Evolutionary conservation across 495 filamentous ascomycete genomes (phyloP), one percentile per base, ranked within the genome.

Genomic region (Lasiosphaeria ovina): DNA sequence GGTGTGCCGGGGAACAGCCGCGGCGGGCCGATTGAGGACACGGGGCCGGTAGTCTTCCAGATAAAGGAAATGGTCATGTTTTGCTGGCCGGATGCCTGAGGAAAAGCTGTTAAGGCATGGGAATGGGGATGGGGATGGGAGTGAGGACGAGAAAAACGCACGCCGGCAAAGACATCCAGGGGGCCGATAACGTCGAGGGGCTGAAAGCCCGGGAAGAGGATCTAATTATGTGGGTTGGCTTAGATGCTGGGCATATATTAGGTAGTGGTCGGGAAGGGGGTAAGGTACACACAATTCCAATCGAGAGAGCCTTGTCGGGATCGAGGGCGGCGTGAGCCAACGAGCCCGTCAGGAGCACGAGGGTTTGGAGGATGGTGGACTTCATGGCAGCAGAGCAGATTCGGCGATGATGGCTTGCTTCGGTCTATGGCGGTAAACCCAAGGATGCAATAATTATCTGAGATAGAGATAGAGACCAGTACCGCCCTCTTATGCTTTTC

Each of bases 141-240:
- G 6, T 40, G 38, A 40, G 12, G 12, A 40, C 6, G 38, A 6
- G 12, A 40, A 12, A 40, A 40, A 40, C 38, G 6, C 12, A 12
- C 38, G 6, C 6, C 6, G 38, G 12, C 6, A 40, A 87, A 67
- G 58, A 74, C 68, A 48, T 85, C 80, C n/a, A 87, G 66, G 11
- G 84, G 84, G 3, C 83, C 84, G 54, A 80, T 79, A 51, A 77
- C 76, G 60, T 84, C 80, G 17, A 81, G 69, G 10, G 58, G 52
- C 16, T 69, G 55, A 52, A 70, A 70, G 54, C 58, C 59, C 3
- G 53, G 68, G 60, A 67, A 69, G 33, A 74, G 60, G 47, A 73
- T 12, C 38, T 40, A 40, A 40, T n/a, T n/a, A n/a, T n/a, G n/a
- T n/a, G n/a, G n/a, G n/a, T 6, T 40, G 6, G 38, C 6, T 40